A percentile compares a stretch with the other conserved stretches of the same genome.
These are phyloP conservation scores for Silene coronaria DNA, from an alignment of 179 eudicot genomes.

Conservation along the genomic window DNA sequence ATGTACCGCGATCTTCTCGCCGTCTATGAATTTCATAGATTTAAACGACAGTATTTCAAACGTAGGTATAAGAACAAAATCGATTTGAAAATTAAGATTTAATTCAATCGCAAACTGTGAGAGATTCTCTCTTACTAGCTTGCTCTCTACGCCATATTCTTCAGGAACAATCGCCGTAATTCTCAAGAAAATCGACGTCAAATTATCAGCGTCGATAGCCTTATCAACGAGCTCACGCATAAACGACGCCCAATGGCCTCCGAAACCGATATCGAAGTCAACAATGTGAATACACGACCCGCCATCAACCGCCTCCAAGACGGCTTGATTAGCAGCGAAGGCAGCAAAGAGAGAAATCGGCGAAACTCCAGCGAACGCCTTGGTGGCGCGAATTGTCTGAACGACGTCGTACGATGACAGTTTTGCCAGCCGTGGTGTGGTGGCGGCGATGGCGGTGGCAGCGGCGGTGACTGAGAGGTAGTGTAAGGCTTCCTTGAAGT, in stretches of 20 bases:
- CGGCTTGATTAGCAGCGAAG: conserved; percentile 80
- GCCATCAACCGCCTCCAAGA: conserved; percentile 70
- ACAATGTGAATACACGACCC: conserved; percentile 54
- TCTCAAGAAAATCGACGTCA: conserved; percentile 41
- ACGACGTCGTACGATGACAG: conserved; percentile 50
- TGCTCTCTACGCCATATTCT: conserved; percentile 57
- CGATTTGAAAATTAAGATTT: conserved; percentile 60
- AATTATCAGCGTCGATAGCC: conserved; percentile 26
- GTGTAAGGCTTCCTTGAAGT: conserved; percentile 76
- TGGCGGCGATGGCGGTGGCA: conserved; percentile 7
- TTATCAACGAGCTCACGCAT: conserved; percentile 66
- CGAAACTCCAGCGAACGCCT: conserved; percentile 59
- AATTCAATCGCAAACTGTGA: conserved; percentile 68
- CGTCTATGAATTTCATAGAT: conserved; percentile 52
- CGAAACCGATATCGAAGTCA: conserved; percentile 80
- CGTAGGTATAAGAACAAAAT: conserved; percentile 47
- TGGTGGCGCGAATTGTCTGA: conserved; percentile 63
- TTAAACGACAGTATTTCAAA: conserved; percentile 64
- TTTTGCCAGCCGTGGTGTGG: conserved; percentile 22
- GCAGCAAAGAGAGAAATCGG: conserved; percentile 76
- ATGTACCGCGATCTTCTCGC: conserved; percentile 56
- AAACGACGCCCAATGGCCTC: conserved; percentile 85
- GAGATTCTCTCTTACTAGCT: conserved; percentile 59
- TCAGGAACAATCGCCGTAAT: conserved; percentile 72
- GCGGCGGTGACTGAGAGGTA: conserved; percentile 33